These are phyloP conservation scores for Vitis riparia DNA, from an alignment of 164 flowering plant genomes.

Conservation along the genomic window DNA sequence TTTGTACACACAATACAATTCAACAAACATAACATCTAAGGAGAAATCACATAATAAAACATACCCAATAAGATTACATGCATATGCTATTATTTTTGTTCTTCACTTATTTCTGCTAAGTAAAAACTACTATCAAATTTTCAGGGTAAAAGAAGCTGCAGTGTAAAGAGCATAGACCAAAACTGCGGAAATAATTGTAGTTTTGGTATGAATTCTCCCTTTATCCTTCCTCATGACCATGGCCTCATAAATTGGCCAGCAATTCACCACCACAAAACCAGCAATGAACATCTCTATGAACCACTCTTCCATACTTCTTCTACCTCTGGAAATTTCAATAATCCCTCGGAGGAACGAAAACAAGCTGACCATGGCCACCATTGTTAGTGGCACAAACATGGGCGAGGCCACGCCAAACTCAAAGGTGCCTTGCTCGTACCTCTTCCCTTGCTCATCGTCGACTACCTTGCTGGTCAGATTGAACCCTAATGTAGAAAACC, in stretches of 20 bases:
- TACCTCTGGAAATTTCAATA: slow-evolving; percentile 10
- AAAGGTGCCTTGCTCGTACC: slow-evolving; percentile 53
- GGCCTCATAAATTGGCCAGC: slow-evolving; percentile 67
- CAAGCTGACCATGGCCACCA: slow-evolving; percentile 54
- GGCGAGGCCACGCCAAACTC: slow-evolving; percentile 73
- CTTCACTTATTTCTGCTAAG: no score
- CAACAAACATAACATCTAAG: no score
- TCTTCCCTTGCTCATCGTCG: slow-evolving; percentile 49
- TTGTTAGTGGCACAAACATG: slow-evolving; percentile 57
- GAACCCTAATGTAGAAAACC: slow-evolving; percentile 49
- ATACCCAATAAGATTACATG: no score
- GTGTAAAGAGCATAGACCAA: slow-evolving; percentile 2
- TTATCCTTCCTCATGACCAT: slow-evolving; percentile 44
- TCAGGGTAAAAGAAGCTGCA: not conserved
- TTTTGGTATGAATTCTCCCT: slow-evolving; percentile 20
- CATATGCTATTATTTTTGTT: no score
- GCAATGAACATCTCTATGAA: slow-evolving; percentile 27
- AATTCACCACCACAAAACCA: slow-evolving; percentile 53
- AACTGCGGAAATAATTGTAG: slow-evolving; percentile 7
- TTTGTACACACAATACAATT: no score
- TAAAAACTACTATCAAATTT: not conserved
- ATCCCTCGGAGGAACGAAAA: slow-evolving; percentile 33
- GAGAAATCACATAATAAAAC: no score
- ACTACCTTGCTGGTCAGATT: slow-evolving; percentile 54
- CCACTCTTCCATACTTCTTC: slow-evolving; percentile 33